phyloP scores from a whole-genome alignment of 495 filamentous ascomycete species.

The Glonium stellatum region DNA sequence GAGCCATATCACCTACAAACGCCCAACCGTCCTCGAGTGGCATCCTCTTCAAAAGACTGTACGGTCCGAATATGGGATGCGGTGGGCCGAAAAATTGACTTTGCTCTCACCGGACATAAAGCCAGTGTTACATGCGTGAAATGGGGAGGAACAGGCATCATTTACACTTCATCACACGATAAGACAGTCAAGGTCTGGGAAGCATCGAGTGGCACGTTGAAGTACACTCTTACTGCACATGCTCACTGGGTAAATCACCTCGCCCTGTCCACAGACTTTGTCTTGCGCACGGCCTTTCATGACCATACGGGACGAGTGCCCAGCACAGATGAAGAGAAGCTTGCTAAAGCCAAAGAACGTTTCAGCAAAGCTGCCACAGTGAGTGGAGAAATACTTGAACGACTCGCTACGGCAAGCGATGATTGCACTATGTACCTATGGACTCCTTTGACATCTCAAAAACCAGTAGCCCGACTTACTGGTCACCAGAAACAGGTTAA shows the following conservation, averaged over 20 bases:
- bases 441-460: constrained; percentile 72
- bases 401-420: constrained; percentile 83
- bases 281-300: constrained; percentile 78
- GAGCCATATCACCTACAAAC: constrained; percentile 86
- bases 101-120: constrained; percentile 81
- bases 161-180: constrained; percentile 89
- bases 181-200: constrained; percentile 92
- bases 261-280: constrained; percentile 86
- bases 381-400: constrained; percentile 71
- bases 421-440: constrained; percentile 97
- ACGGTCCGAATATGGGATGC: constrained; percentile 87
- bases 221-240: constrained; percentile 73
- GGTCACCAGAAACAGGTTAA: constrained; percentile 97
- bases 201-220: constrained; percentile 64
- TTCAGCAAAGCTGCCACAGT: constrained; percentile 83
- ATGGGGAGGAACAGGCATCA: constrained; percentile 84
- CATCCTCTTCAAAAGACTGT: constrained; percentile 82
- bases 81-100: constrained; percentile 67
- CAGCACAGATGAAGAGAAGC: constrained; percentile 58
- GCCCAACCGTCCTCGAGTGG: constrained; percentile 67
- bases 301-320: constrained; percentile 75
- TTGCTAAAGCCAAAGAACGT: constrained; percentile 69
- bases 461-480: constrained; percentile 77
- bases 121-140: constrained; percentile 80
- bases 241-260: constrained; percentile 96